A percentile compares a stretch with the other conserved stretches of the same genome.
phyloP scores from a whole-genome alignment of 225 moss, liverwort and hornwort species.

The Sphagnum contortum region DNA sequence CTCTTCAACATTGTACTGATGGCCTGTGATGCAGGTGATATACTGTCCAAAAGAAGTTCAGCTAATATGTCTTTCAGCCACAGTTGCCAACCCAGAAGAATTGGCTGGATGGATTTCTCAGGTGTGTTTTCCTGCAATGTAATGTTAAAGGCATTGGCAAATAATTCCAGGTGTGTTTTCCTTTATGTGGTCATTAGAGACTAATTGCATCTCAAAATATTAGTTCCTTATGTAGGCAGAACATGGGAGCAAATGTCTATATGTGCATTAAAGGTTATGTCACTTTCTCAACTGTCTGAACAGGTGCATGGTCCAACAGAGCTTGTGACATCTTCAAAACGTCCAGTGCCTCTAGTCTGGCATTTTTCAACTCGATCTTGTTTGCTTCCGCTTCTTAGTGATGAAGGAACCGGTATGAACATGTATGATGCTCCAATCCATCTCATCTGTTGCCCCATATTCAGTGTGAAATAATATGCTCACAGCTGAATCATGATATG shows the following conservation, averaged over 20 bases:
- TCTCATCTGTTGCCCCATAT: neutral
- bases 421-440: slow-evolving; percentile 24
- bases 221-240: no score
- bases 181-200: no score
- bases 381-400: slow-evolving; percentile 71
- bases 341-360: slow-evolving; percentile 92
- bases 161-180: no score
- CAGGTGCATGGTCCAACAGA: slow-evolving; percentile 95
- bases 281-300: slow-evolving; percentile 47
- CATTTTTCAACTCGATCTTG: slow-evolving; percentile 85
- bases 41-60: slow-evolving; percentile 90
- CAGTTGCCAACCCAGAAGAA: slow-evolving; percentile 87
- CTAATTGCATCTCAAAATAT: no score
- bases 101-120: slow-evolving; percentile 93
- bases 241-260: no score
- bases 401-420: slow-evolving; percentile 76
- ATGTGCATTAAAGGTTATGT: no score
- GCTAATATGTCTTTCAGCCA: slow-evolving; percentile 86
- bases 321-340: slow-evolving; percentile 72
- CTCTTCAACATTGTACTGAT: neutral
- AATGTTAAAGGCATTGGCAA: neutral
- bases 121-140: slow-evolving; percentile 12
- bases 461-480: no score
- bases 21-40: slow-evolving; percentile 39
- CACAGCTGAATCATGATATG: no score